Evolutionary conservation across 352 stramenopile species (phyloP).

Genomic region (Elongisporangium prolatum): DNA sequence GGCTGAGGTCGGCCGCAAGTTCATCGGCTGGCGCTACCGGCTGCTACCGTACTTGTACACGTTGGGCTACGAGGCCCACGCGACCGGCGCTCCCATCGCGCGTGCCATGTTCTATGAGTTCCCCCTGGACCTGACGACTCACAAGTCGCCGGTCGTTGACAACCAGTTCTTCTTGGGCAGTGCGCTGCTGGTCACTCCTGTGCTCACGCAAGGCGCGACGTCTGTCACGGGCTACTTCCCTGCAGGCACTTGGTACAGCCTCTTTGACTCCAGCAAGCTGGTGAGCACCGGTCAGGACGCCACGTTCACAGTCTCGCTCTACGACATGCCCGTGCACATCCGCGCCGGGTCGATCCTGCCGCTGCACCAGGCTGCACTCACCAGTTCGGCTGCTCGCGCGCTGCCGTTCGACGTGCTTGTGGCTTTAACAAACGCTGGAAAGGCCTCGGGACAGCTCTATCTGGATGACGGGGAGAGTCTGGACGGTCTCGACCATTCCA

Average conservation of each 20-base stretch:
- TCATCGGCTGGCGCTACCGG: conserved; percentile 39
- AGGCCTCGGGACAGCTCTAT: conserved; percentile 22
- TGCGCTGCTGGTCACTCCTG: conserved; percentile 36
- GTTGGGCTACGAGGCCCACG: conserved; percentile 32
- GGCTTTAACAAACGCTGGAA: conserved; percentile 5
- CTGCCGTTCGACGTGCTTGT: conserved; percentile 27
- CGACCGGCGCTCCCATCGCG: conserved; percentile 20
- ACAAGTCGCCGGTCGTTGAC: conserved; percentile 15
- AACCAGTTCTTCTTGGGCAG: conserved; percentile 40
- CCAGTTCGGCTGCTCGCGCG: conserved; percentile 16
- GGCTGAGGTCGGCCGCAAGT: conserved; percentile 21
- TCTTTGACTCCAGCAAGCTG: conserved; percentile 19
- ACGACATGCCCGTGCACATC: conserved; percentile 28
- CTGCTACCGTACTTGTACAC: conserved; percentile 56
- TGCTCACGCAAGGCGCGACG: conserved; percentile 28
- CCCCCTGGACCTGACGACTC: conserved; percentile 17
- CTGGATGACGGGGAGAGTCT: conserved; percentile 31
- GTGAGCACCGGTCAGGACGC: conserved; percentile 12
- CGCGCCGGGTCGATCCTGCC: conserved; percentile 24
- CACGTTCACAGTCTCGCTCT: conserved; percentile 19
- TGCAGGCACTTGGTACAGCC: conserved; percentile 24
- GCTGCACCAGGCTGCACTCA: conserved; percentile 22
- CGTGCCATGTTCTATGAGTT: conserved; percentile 44
- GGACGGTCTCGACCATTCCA: conserved; percentile 10
- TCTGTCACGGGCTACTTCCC: conserved; percentile 24